Base-by-base conservation (phyloP, 169 alveolate genomes). In the Eimeria necatrix region DNA sequence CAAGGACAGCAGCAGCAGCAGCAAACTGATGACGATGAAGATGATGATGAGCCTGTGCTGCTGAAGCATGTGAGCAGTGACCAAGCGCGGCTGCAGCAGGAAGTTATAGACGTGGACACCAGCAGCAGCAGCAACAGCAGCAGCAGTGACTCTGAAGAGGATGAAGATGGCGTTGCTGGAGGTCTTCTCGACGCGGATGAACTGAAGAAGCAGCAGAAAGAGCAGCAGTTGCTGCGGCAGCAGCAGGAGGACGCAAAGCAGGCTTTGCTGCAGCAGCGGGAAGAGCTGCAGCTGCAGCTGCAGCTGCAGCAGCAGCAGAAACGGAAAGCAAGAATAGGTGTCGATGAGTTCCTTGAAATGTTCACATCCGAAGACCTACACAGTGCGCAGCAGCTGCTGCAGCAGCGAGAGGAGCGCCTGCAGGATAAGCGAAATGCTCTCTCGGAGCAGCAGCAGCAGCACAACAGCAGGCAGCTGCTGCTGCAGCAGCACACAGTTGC, bases 361-460 rank as follows among this genome's bases (percentile, higher is more conserved):
- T 76, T 76, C 56, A 49, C 18, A 4, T 76, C 87, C 10, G 87
- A 76, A 26, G 87, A 76, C 46, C 87, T 32, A 22, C 61, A 26
- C 4, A 76, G 87, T 26, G 87, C 61, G 24, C 61, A 76, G 61
- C 87, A 46, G 59, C 61, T 76, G 41, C 26, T 76, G 61, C 64
- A 76, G 59, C 59, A 49, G 87, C 87, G 61, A 20, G 64, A 76
- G 87, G 61, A 76, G 87, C 87, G 56, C 22, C 87, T 46, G 87
- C 87, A 18, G 24, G 87, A 76, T 7, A 76, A 48, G 48, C 87
- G 49, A 4, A 22, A 4, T 7, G 6, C 24, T 46, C 61, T 76
- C 41, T 76, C 61, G 87, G 64, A 41, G 87, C 87, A 76, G 87
- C 87, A 76, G 87, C 87, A 76, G 87, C 87, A 76, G 61, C 87